A percentile compares a stretch with the other conserved stretches of the same genome.
Evolutionary conservation across 306 rosid species (phyloP).

Genomic region (Vachellia pachyceras): DNA sequence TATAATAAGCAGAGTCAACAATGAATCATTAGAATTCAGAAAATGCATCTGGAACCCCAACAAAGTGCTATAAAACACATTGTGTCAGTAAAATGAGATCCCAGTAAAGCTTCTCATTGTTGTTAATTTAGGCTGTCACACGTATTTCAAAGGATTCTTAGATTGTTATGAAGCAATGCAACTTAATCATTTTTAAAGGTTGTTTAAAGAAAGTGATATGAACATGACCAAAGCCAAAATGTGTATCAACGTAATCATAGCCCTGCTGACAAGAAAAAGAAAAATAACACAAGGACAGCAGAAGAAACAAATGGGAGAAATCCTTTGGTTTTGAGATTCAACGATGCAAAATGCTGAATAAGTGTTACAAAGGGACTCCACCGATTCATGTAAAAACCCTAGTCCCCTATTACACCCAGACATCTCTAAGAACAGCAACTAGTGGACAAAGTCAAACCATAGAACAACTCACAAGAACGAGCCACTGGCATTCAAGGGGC

Average conservation of each 20-base stretch:
- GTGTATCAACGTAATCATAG: neutral
- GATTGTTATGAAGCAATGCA: conserved; percentile 18
- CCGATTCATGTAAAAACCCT: no score
- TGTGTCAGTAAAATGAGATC: conserved; percentile 12
- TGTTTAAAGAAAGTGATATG: conserved; percentile 15
- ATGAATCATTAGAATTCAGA: conserved; percentile 23
- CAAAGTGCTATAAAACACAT: conserved; percentile 13
- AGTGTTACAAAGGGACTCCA: no score
- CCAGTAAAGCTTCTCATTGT: conserved; percentile 20
- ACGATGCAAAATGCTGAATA: no score
- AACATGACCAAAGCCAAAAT: conserved; percentile 13
- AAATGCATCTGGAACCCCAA: conserved; percentile 10
- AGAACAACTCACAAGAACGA: no score
- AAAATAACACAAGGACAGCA: no score
- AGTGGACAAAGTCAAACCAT: no score
- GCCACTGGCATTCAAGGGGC: no score
- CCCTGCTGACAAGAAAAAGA: no score
- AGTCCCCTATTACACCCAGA: no score
- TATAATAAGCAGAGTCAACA: neutral
- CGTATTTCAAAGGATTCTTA: conserved; percentile 17
- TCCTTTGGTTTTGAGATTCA: no score
- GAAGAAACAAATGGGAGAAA: no score
- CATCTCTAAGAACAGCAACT: no score
- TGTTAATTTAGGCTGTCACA: conserved; percentile 11
- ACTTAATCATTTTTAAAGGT: conserved; percentile 18